Base-by-base conservation (phyloP, 2,329 filamentous ascomycete species). In the Scytalidium sp. region DNA sequence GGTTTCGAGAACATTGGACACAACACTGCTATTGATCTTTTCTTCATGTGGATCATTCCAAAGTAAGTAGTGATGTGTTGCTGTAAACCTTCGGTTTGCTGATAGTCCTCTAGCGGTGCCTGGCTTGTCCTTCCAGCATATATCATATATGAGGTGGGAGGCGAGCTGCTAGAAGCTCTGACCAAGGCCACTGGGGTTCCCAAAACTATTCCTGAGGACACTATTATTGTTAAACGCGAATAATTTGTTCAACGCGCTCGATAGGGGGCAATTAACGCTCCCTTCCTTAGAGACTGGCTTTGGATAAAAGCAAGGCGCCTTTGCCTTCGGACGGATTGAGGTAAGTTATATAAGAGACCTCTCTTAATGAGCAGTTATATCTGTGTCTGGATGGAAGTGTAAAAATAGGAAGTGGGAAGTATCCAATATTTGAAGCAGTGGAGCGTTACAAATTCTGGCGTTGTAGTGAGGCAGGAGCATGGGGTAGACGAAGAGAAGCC, bases 101-200 rank as follows among this genome's bases (percentile, higher is more conserved):
- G 50, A 64, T 53, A 19, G 19, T 21, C 17, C 19, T 40, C n/a
- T 50, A 85, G 82, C 64, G 81, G 80, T 29, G 68, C 79, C 7
- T 88, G 85, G 85, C 67, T 88, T 51, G 58, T 85, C 10, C 73
- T 87, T 41, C 83, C 85, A 1, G 61, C 69, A 1, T 87, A 87
- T 57, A 83, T 85, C 67, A 75, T 76, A 15, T 80, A 83, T 59
- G 67, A 78, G 8, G 79, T 84, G 50, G 81, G 78, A 8, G 63
- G 64, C 36, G 84, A 88, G 60, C 84, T 88, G 36, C 49, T 85
- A n/a, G 68, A 79, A 52, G 80, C 77, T 1, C 70, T 87, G 20
- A 74, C 78, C 19, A 64, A 71, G 40, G 75, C 75, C 25, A 61
- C 69, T 49, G 60, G 59, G 23, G 55, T 48, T 47, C 47, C 55